phyloP scores from a whole-genome alignment of 495 filamentous ascomycete genomes.

The Aspergillus steynii region DNA sequence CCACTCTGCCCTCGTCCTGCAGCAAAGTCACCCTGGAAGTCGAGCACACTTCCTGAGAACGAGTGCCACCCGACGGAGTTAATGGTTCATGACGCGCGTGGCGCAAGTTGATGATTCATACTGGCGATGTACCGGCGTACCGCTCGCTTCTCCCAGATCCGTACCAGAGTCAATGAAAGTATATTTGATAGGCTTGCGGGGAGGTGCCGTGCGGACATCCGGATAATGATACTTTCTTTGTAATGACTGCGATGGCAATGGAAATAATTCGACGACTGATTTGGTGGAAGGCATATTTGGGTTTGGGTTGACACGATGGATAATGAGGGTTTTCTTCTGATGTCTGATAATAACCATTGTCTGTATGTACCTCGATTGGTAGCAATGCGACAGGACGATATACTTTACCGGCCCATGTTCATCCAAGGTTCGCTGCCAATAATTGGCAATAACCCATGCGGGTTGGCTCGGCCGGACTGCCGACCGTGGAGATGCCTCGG shows the following conservation, averaged over 20 bases:
- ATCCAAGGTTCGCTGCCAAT: conserved; percentile 16
- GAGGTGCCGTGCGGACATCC: background rate
- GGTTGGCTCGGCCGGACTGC: background rate
- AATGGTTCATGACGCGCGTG: conserved; percentile 21
- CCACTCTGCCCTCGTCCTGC: conserved; percentile 44
- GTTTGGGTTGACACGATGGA: background rate
- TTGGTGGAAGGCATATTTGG: background rate
- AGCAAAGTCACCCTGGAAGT: conserved; percentile 40
- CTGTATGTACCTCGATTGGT: background rate
- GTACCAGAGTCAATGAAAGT: background rate
- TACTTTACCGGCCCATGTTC: background rate
- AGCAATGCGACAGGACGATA: background rate
- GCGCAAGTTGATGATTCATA: conserved; percentile 23
- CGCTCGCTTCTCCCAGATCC: background rate
- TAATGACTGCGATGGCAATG: background rate
- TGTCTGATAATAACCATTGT: background rate
- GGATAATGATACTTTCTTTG: background rate
- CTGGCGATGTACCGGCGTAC: background rate
- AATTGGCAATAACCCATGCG: conserved; percentile 9
- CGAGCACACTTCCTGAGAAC: conserved; percentile 21
- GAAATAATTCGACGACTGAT: background rate
- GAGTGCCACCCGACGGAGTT: conserved; percentile 4
- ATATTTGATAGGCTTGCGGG: background rate
- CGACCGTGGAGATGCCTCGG: conserved; percentile 2
- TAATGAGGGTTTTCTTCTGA: background rate